Evolutionary conservation across 1,284 basidiomycete genomes (phyloP).

Genomic region (Mycena citricolor): DNA sequence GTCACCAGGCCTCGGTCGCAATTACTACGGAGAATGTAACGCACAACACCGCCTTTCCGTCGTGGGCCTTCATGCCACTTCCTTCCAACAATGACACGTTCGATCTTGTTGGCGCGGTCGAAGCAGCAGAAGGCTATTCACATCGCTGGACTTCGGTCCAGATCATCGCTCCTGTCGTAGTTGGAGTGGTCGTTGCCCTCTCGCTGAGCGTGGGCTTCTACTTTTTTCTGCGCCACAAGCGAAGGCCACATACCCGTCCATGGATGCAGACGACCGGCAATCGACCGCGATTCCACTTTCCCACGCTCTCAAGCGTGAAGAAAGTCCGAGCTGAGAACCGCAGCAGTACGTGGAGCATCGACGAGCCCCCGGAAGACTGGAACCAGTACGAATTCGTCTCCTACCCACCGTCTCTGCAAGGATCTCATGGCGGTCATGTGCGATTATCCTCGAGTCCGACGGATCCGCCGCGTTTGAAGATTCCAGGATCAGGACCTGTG

Average conservation of each 20-base stretch:
- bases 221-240: slow-evolving; percentile 9
- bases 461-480: slow-evolving; percentile 11
- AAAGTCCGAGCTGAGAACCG: slow-evolving; percentile 17
- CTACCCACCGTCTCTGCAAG: slow-evolving; percentile 18
- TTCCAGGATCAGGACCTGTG: slow-evolving; percentile 3
- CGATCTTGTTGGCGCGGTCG: slow-evolving; percentile 13
- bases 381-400: slow-evolving; percentile 22
- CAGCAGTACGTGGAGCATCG: slow-evolving; percentile 21
- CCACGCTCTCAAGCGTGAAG: slow-evolving; percentile 5
- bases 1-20: slow-evolving; percentile 11
- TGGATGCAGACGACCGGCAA: slow-evolving; percentile 18
- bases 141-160: slow-evolving; percentile 15
- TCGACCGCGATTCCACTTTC: slow-evolving; percentile 19
- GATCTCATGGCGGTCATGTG: slow-evolving; percentile 19
- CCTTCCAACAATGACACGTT: slow-evolving; percentile 17
- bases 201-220: background rate
- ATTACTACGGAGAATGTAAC: background rate
- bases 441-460: slow-evolving; percentile 17
- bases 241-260: background rate
- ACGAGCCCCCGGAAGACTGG: slow-evolving; percentile 13
- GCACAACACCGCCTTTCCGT: slow-evolving; percentile 8
- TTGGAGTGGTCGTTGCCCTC: slow-evolving; percentile 6
- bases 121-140: slow-evolving; percentile 1
- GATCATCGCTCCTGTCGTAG: slow-evolving; percentile 17
- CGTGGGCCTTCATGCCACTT: slow-evolving; percentile 10